These are phyloP conservation scores for Leccinum broughii DNA, from an alignment of 768 basidiomycete genomes.

Conservation along the genomic window DNA sequence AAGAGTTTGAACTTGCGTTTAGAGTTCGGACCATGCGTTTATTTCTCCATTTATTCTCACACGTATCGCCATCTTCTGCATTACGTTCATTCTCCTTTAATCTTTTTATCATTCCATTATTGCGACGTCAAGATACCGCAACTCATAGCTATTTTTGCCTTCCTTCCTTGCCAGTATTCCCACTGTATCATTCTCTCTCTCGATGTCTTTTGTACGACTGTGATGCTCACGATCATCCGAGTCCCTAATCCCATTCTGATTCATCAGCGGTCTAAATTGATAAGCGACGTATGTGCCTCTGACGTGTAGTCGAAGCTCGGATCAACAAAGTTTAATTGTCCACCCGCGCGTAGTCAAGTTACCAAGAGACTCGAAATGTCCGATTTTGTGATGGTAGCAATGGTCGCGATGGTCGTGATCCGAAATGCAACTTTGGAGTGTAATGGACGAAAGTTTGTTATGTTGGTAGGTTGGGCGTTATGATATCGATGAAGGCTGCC, in stretches of 20 bases:
- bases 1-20: constrained; percentile 10
- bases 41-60: constrained; percentile 6
- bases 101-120: constrained; percentile 22
- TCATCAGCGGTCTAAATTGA: not conserved
- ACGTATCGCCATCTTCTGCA: not conserved
- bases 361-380: constrained; percentile 1
- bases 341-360: constrained; percentile 7
- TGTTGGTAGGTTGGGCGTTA: not conserved
- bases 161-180: constrained; percentile 1
- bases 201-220: constrained; percentile 1
- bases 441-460: not conserved
- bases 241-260: not conserved
- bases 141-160: not conserved
- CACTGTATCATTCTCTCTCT: constrained; percentile 16
- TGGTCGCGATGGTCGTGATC: not conserved
- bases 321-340: constrained; percentile 18
- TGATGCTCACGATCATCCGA: constrained; percentile 8
- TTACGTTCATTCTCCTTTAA: constrained; percentile 15
- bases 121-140: constrained; percentile 3
- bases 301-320: not conserved
- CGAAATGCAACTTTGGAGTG: not conserved
- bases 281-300: not conserved
- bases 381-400: constrained; percentile 21
- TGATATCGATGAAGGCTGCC: not conserved
- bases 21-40: not conserved